phyloP scores from a whole-genome alignment of 225 moss, liverwort and hornwort genomes.

The Climacium dendroides region DNA sequence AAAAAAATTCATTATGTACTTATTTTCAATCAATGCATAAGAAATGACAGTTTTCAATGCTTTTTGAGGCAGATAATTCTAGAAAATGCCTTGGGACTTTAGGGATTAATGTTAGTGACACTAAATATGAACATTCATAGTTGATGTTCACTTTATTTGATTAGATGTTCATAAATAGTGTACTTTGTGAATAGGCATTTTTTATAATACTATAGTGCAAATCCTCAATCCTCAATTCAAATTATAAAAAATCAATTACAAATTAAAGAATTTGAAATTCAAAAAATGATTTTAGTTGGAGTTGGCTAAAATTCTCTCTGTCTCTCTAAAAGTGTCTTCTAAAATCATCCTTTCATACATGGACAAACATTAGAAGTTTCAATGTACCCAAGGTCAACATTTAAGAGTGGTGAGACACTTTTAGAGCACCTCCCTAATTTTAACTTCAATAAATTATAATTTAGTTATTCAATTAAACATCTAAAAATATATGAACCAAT shows the following conservation, averaged over 20 bases:
- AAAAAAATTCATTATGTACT: too few relatives aligned
- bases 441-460: too few relatives aligned
- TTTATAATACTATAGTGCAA: neutral
- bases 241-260: neutral
- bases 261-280: neutral
- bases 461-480: too few relatives aligned
- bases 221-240: neutral
- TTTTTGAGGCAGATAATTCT: too few relatives aligned
- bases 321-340: neutral
- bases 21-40: too few relatives aligned
- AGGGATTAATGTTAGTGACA: neutral
- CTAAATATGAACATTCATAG: neutral
- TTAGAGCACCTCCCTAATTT: too few relatives aligned
- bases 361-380: too few relatives aligned
- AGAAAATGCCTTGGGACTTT: too few relatives aligned
- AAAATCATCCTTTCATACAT: neutral
- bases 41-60: too few relatives aligned
- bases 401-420: too few relatives aligned
- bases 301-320: neutral
- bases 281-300: neutral
- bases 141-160: neutral
- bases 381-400: too few relatives aligned
- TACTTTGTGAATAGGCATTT: neutral
- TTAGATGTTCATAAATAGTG: neutral
- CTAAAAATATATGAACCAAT: too few relatives aligned